Percentiles rank a stretch among this genome's conserved stretches.
phyloP scores from a whole-genome alignment of 176 grass and related monocot species.

The Microstegium vimineum region DNA sequence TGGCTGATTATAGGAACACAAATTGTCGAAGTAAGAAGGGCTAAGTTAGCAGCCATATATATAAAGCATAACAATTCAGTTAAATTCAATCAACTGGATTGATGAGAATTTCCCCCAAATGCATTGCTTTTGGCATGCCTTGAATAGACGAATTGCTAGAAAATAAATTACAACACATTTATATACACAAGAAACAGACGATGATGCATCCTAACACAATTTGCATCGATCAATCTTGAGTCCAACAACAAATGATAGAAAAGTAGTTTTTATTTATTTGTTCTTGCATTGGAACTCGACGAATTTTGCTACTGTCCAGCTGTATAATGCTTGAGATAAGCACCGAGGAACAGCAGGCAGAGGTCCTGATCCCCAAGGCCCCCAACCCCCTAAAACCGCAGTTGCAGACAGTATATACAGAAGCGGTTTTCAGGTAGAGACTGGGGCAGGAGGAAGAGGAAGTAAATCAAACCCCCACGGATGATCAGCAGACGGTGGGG shows the following conservation, averaged over 20 bases:
- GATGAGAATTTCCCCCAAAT: background rate
- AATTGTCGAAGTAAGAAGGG: background rate
- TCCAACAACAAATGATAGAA: background rate
- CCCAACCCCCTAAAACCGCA: slow-evolving; percentile 1
- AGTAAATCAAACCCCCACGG: background rate
- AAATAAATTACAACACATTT: background rate
- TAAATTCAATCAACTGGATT: background rate
- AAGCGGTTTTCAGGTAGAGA: background rate
- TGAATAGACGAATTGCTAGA: background rate
- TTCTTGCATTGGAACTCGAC: slow-evolving; percentile 36
- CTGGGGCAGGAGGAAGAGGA: background rate
- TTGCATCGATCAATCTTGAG: slow-evolving; percentile 14
- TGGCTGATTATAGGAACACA: background rate
- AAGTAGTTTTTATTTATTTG: background rate
- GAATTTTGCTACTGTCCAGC: slow-evolving; percentile 16
- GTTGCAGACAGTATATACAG: slow-evolving; percentile 26
- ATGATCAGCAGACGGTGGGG: slow-evolving; percentile 32
- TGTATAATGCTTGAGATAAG: no score
- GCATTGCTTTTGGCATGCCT: background rate
- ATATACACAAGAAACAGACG: slow-evolving; percentile 6
- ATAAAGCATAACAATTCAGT: background rate
- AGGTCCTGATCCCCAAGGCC: background rate
- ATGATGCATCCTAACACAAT: background rate
- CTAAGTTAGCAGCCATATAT: background rate
- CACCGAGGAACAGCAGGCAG: no score